A percentile compares a stretch with the other conserved stretches of the same genome.
These are phyloP conservation scores for Pinus taeda DNA, from an alignment of 75 land plant species.

Conservation along the genomic window DNA sequence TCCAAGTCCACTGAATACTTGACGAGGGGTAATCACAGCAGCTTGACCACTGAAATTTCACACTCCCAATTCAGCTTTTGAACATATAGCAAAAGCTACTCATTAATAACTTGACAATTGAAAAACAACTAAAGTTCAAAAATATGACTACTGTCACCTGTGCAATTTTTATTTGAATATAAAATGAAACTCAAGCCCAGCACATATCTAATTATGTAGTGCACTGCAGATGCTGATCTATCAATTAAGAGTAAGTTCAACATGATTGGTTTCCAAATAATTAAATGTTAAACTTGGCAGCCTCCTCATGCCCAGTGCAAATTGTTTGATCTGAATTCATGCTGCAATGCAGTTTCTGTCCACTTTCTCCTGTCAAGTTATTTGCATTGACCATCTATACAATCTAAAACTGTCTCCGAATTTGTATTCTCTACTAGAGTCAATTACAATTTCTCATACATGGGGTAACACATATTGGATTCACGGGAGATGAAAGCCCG, in stretches of 20 bases:
- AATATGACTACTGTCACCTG: too few species aligned
- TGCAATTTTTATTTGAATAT: too few species aligned
- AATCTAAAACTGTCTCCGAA: too few species aligned
- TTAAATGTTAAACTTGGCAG: too few species aligned
- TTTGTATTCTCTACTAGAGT: too few species aligned
- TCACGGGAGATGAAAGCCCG: too few species aligned
- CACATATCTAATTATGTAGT: not conserved
- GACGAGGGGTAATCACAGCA: slow-evolving; percentile 94
- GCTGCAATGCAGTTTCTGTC: not conserved
- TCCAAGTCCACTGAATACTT: slow-evolving; percentile 68
- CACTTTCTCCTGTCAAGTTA: not conserved
- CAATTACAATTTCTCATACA: too few species aligned
- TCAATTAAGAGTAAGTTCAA: not conserved
- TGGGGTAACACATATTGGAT: too few species aligned
- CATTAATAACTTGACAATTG: not conserved
- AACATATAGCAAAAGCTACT: not conserved
- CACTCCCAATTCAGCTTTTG: not conserved
- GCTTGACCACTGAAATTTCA: slow-evolving; percentile 86
- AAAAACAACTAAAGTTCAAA: not conserved
- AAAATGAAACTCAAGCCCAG: not conserved
- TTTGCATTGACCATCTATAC: too few species aligned
- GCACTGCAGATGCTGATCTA: not conserved
- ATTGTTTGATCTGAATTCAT: too few species aligned
- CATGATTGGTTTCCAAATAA: not conserved
- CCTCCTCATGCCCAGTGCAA: too few species aligned